These are phyloP conservation scores for Fusarium tanahbumbuense DNA, from an alignment of 2,329 filamentous ascomycete genomes.

Conservation along the genomic window DNA sequence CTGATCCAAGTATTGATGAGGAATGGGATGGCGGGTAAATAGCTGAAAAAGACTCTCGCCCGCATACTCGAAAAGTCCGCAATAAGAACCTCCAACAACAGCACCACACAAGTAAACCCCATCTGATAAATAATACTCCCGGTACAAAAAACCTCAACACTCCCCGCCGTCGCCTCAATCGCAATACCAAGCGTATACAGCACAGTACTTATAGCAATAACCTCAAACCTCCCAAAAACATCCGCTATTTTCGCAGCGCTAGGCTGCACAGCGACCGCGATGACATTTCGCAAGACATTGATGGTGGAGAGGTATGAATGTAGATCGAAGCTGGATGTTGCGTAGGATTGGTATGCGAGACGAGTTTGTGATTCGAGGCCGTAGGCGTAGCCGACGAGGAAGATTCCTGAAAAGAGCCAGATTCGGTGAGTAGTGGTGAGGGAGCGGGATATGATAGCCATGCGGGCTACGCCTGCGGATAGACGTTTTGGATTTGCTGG, in stretches of 20 bases:
- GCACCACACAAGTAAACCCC: constrained; percentile 67
- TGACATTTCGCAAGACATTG: constrained; percentile 67
- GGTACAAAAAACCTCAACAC: constrained; percentile 62
- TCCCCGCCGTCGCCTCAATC: constrained; percentile 62
- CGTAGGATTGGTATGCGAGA: constrained; percentile 65
- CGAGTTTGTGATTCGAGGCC: constrained; percentile 66
- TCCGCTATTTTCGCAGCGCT: constrained; percentile 72
- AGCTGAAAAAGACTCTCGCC: constrained; percentile 70
- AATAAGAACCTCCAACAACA: constrained; percentile 70
- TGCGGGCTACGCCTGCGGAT: constrained; percentile 61
- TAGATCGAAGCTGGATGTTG: constrained; percentile 61
- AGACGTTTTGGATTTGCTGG: constrained; percentile 16
- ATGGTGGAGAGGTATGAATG: constrained; percentile 70
- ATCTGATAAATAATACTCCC: constrained; percentile 68
- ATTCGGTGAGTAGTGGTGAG: constrained; percentile 60
- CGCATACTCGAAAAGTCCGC: constrained; percentile 70
- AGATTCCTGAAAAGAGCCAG: constrained; percentile 66
- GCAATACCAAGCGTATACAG: constrained; percentile 67
- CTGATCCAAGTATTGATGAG: constrained; percentile 73
- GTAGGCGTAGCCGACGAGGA: constrained; percentile 70
- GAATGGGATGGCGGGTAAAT: constrained; percentile 69
- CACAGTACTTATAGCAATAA: constrained; percentile 65
- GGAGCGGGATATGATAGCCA: constrained; percentile 61
- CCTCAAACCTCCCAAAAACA: constrained; percentile 70
- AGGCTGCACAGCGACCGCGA: constrained; percentile 68